Evolutionary conservation across 2,329 filamentous ascomycete genomes (phyloP).

Genomic region (Trichophyton equinum): DNA sequence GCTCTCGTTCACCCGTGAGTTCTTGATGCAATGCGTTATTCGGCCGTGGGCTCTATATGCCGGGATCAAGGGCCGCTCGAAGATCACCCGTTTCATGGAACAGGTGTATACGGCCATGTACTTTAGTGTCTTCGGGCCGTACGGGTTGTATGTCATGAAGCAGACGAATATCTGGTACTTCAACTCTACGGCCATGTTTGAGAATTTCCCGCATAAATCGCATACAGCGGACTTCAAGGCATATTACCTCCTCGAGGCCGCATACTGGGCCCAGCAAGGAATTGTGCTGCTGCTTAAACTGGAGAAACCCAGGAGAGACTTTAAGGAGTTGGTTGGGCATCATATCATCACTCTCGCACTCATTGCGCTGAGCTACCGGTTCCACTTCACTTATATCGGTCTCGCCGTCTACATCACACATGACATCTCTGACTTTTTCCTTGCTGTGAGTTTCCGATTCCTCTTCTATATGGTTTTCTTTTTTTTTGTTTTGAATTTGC

Average conservation of each 20-base stretch:
- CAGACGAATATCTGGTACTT: conserved; percentile 92
- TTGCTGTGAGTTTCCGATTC: conserved; percentile 52
- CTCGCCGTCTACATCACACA: conserved; percentile 88
- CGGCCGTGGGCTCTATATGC: conserved; percentile 58
- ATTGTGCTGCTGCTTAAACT: conserved; percentile 76
- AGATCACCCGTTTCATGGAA: conserved; percentile 89
- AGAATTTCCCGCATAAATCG: conserved; percentile 68
- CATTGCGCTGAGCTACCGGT: conserved; percentile 79
- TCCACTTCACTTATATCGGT: conserved; percentile 94
- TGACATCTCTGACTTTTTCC: conserved; percentile 90
- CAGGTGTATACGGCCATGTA: conserved; percentile 90
- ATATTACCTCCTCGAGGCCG: conserved; percentile 88
- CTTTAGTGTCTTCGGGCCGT: conserved; percentile 69
- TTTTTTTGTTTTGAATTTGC: background rate
- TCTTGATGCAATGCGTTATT: conserved; percentile 84
- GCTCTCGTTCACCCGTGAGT: conserved; percentile 85
- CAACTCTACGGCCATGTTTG: conserved; percentile 82
- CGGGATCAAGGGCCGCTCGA: conserved; percentile 59
- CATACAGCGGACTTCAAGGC: conserved; percentile 79
- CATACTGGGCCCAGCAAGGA: conserved; percentile 91
- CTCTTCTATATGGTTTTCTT: conserved; percentile 4
- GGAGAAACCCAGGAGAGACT: conserved; percentile 91
- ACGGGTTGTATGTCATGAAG: conserved; percentile 82
- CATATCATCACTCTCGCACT: conserved; percentile 79
- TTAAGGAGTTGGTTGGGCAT: conserved; percentile 81